Percentiles rank a stretch among this genome's conserved stretches.
Conservation (phyloP, 805 yeast species). For the Jamesozyma lodderae region DNA sequence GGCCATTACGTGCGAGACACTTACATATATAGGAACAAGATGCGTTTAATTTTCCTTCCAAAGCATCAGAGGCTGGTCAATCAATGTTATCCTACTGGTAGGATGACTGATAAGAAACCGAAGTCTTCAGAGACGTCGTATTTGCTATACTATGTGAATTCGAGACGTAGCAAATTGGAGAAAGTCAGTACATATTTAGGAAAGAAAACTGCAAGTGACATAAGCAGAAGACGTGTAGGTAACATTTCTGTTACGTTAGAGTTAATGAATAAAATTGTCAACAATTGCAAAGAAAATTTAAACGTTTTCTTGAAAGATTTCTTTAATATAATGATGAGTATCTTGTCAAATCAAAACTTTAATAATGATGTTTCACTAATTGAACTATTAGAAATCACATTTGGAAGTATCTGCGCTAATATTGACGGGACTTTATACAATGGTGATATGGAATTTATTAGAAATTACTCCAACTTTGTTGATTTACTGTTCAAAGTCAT, state of each 20-base stretch:
- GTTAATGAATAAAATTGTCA: conserved; percentile 59
- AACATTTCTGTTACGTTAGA: conserved; percentile 75
- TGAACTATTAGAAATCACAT: conserved; percentile 43
- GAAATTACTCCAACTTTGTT: conserved; percentile 34
- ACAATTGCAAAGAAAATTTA: conserved; percentile 71
- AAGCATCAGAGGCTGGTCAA: conserved; percentile 85
- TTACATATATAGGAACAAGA: conserved; percentile 1
- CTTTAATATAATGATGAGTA: conserved; percentile 46
- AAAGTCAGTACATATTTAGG: conserved; percentile 69
- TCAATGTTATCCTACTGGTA: conserved; percentile 90
- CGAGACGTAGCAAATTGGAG: conserved; percentile 79
- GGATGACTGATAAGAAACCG: conserved; percentile 79
- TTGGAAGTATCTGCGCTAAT: conserved; percentile 38
- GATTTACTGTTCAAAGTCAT: conserved; percentile 25
- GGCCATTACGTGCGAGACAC: too few relatives aligned
- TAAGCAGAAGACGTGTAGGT: conserved; percentile 55
- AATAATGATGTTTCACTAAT: conserved; percentile 55
- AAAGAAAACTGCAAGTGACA: conserved; percentile 53
- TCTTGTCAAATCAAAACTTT: conserved; percentile 32
- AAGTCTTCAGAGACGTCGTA: conserved; percentile 87
- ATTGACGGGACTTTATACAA: conserved; percentile 55
- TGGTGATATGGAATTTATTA: conserved; percentile 54
- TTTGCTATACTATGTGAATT: conserved; percentile 79
- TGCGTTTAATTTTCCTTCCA: conserved; percentile 41
- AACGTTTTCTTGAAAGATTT: conserved; percentile 71